Base-by-base conservation (phyloP, 1,284 basidiomycete genomes). In the Vanrija sp. region DNA sequence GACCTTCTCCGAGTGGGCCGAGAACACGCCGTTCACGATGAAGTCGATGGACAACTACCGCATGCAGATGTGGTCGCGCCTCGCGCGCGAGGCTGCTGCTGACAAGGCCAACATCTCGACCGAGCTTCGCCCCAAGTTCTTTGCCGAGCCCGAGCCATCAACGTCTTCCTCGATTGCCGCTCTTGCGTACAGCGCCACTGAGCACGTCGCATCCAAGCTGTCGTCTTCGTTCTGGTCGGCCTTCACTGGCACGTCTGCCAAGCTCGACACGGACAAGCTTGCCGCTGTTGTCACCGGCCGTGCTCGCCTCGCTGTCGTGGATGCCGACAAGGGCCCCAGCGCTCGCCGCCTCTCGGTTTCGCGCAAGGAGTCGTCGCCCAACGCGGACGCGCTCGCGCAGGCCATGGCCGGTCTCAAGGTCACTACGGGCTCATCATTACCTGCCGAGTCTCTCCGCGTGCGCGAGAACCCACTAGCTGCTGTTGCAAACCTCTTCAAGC, bases 31-130 rank as follows among this genome's bases (percentile, higher is more conserved):
- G 5, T 91, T 91, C 77, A 88, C 86, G 6, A 82, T 90, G 79
- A 89, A 89, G 79, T 85, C 83, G 8, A 79, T 91, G 67, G 90
- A 93, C 76, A 82, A 84, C 72, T 91, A 83, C 65, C 83, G 90
- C 38, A 89, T 90, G 86, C 90, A 92, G 65, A 80, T 92, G 1
- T 92, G 89, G 90, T 83, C 84, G 38, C 84, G 86, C 74, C 87
- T 92, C 82, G 88, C 88, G 0, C 65, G 74, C 29, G 77, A 77
- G 49, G 76, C 74, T 8, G 69, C 70, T 3, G 64, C 68, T 12
- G 69, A 74, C 46, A 72, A 75, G 59, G 63, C 67, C 43, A 63
- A 64, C 19, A 51, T 78, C 2, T 51, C 72, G 2, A 48, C 57
- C 6, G 67, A 69, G 10, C 52, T 74, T 29, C 69, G 75, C 54